Evolutionary conservation across 2,329 filamentous ascomycete species (phyloP).

Genomic region (Colletotrichum salicis): DNA sequence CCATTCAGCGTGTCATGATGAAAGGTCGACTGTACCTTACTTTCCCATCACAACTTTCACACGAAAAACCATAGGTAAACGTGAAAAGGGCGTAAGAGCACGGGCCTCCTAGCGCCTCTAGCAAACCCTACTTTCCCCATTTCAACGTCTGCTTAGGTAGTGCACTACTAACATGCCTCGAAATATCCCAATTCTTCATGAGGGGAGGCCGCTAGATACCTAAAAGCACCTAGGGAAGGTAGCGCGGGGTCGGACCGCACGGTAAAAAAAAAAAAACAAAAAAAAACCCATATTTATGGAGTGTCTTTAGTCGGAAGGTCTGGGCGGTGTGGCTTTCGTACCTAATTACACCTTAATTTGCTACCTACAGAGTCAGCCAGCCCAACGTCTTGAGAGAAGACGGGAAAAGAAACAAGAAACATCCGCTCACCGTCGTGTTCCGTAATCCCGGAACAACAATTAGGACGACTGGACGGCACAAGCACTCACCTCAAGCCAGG

Average conservation of each 20-base stretch:
- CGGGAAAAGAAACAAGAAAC: neutral
- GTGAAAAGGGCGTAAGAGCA: neutral
- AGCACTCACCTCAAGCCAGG: too few relatives aligned
- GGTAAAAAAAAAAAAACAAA: neutral
- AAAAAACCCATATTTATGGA: too few relatives aligned
- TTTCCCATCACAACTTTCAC: too few relatives aligned
- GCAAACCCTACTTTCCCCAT: constrained; percentile 3
- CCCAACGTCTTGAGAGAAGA: neutral
- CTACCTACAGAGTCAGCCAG: neutral
- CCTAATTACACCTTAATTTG: neutral
- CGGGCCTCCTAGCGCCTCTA: constrained; percentile 5
- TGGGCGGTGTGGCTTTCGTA: constrained; percentile 21
- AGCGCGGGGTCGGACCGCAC: constrained; percentile 25
- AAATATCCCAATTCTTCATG: neutral
- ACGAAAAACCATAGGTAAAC: neutral
- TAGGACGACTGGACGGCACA: neutral
- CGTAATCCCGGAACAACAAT: neutral
- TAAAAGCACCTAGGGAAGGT: neutral
- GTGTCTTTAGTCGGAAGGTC: neutral
- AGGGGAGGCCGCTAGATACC: neutral
- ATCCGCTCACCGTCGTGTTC: neutral
- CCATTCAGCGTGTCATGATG: too few relatives aligned
- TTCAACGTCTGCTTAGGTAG: too few relatives aligned
- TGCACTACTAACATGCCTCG: too few relatives aligned
- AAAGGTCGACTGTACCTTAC: too few relatives aligned